phyloP scores from a whole-genome alignment of 257 asterid species.

The Solanum dulcamara region DNA sequence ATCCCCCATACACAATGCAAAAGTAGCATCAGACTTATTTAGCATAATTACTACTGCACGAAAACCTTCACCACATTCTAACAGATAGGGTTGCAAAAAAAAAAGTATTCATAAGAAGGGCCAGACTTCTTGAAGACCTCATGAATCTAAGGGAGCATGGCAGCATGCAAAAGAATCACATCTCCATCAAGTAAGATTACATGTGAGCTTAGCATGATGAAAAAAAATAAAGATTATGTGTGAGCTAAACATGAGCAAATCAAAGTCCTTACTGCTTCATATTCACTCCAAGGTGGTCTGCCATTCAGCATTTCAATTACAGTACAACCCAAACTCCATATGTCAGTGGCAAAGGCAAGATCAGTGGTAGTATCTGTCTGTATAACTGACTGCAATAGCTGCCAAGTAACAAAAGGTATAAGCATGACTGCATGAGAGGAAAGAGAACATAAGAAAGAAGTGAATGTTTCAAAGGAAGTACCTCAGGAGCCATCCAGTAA shows the following conservation, averaged over 20 bases:
- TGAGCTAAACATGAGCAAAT: neutral
- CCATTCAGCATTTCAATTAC: constrained; percentile 82
- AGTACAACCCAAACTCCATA: constrained; percentile 96
- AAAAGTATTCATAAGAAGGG: neutral
- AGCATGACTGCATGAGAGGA: neutral
- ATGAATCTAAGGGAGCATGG: neutral
- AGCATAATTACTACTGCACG: neutral
- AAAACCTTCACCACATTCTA: neutral
- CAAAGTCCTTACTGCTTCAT: constrained; percentile 53
- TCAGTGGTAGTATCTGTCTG: constrained; percentile 40
- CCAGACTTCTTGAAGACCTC: neutral
- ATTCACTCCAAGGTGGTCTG: constrained; percentile 94
- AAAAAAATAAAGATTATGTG: neutral
- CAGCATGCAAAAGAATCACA: neutral
- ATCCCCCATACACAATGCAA: neutral
- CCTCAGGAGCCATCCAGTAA: constrained; percentile 97
- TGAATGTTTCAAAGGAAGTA: constrained; percentile 9
- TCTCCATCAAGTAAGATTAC: neutral
- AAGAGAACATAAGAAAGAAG: neutral
- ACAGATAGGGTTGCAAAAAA: neutral
- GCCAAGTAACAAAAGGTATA: constrained; percentile 16
- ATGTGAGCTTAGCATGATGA: neutral
- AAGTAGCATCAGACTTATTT: neutral
- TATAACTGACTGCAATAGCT: constrained; percentile 58
- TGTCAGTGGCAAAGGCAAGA: constrained; percentile 68